phyloP scores from a whole-genome alignment of 2,329 filamentous ascomycete species.

The Aspergillus uvarum region DNA sequence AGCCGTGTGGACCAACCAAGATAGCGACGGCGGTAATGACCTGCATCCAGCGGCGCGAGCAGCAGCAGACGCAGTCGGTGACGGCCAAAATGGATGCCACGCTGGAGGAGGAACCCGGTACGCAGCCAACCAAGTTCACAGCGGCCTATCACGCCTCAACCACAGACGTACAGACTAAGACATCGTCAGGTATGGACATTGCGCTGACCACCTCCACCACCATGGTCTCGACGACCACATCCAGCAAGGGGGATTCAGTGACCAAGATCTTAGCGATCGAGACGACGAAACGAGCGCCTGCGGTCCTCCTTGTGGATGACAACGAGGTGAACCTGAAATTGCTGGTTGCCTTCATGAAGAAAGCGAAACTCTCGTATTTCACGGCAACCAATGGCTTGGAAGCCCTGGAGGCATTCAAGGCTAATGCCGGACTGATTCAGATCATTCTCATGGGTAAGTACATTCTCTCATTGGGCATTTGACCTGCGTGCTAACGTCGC shows the following conservation, averaged over 20 bases:
- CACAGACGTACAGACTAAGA: slow-evolving; percentile 1
- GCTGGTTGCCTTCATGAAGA: slow-evolving; percentile 4
- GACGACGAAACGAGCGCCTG: not conserved
- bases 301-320: slow-evolving; percentile 38
- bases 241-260: slow-evolving; percentile 22
- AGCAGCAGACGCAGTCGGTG: not conserved
- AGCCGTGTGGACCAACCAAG: slow-evolving; percentile 37
- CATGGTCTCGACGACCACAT: slow-evolving; percentile 24
- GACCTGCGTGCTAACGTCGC: slow-evolving; percentile 24
- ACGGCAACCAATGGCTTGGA: slow-evolving; percentile 20
- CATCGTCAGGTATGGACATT: not conserved
- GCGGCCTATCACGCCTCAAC: slow-evolving; percentile 12
- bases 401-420: slow-evolving; percentile 20
- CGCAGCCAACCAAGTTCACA: not conserved
- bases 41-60: slow-evolving; percentile 23
- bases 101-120: not conserved
- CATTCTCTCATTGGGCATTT: not conserved
- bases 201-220: not conserved
- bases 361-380: slow-evolving; percentile 19
- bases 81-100: not conserved
- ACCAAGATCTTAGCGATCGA: not conserved
- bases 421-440: slow-evolving; percentile 16
- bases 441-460: slow-evolving; percentile 26
- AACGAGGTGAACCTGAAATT: slow-evolving; percentile 36
- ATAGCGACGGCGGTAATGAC: slow-evolving; percentile 31